Percentiles rank a stretch among this genome's conserved stretches.
phyloP scores from a whole-genome alignment of 1,284 basidiomycete species.

The Puccinia triticina region DNA sequence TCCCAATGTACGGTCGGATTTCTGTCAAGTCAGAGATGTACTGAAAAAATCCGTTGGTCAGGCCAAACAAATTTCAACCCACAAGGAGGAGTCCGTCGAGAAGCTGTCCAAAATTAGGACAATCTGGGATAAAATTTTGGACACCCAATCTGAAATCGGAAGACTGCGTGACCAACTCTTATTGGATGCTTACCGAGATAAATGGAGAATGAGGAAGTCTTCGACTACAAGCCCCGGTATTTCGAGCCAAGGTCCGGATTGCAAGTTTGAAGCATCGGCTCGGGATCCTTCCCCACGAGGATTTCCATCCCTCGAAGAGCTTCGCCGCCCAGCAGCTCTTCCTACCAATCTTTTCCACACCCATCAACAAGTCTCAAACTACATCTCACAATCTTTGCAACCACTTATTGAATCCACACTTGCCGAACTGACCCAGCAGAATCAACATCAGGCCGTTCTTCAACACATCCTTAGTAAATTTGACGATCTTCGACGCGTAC shows the following conservation, averaged over 20 bases:
- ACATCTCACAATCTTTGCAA: slow-evolving; percentile 8
- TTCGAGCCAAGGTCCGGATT: not conserved
- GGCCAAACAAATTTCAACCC: slow-evolving; percentile 22
- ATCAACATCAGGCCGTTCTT: slow-evolving; percentile 25
- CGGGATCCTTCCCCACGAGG: not conserved
- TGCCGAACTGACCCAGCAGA: not conserved
- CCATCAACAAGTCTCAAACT: slow-evolving; percentile 8
- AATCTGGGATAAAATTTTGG: slow-evolving; percentile 18
- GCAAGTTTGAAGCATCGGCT: not conserved
- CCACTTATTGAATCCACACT: slow-evolving; percentile 26
- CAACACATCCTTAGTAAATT: not conserved
- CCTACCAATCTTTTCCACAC: slow-evolving; percentile 1
- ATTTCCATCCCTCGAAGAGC: slow-evolving; percentile 26
- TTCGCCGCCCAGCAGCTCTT: not conserved
- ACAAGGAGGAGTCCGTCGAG: not conserved
- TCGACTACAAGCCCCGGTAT: not conserved
- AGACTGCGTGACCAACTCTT: slow-evolving; percentile 26
- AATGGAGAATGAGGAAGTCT: slow-evolving; percentile 37
- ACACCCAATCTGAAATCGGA: not conserved
- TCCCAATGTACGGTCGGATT: slow-evolving; percentile 25
- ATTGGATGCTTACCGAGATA: slow-evolving; percentile 27
- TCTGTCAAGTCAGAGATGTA: slow-evolving; percentile 2
- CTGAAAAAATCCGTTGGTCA: slow-evolving; percentile 21
- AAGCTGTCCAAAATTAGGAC: slow-evolving; percentile 19
- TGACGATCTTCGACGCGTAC: not conserved